Evolutionary conservation across 352 stramenopile genomes (phyloP).

Genomic region (Phytopythium sindhum): DNA sequence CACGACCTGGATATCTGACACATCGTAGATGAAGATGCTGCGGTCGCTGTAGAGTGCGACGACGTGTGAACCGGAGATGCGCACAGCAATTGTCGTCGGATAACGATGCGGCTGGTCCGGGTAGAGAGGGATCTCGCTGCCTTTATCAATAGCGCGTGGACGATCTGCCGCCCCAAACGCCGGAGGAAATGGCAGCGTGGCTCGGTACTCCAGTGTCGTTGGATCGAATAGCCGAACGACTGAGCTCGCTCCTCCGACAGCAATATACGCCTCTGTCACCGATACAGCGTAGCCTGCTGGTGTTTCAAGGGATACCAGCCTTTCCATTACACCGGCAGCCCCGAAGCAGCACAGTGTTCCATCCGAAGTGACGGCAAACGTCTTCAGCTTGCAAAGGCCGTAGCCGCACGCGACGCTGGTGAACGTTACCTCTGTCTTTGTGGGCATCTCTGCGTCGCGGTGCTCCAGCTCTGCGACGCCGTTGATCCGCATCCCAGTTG

Average conservation of each 20-base stretch:
- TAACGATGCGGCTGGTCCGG: constrained; percentile 53
- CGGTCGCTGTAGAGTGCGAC: constrained; percentile 76
- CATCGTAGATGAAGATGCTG: constrained; percentile 78
- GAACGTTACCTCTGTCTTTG: constrained; percentile 65
- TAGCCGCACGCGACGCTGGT: constrained; percentile 63
- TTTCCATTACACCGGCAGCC: constrained; percentile 65
- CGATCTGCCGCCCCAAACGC: constrained; percentile 51
- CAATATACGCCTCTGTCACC: constrained; percentile 71
- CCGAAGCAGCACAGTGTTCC: constrained; percentile 80
- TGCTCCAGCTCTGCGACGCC: constrained; percentile 60
- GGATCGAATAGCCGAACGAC: constrained; percentile 76
- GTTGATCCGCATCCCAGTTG: constrained; percentile 52
- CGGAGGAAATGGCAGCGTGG: constrained; percentile 74
- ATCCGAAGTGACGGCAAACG: constrained; percentile 65
- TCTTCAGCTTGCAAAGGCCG: constrained; percentile 55
- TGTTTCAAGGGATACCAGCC: constrained; percentile 69
- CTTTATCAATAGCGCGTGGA: constrained; percentile 1
- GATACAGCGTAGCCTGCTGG: constrained; percentile 60
- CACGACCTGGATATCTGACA: constrained; percentile 40
- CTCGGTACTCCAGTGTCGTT: constrained; percentile 64
- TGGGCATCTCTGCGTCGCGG: constrained; percentile 48
- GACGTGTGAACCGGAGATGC: constrained; percentile 57
- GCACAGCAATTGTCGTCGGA: constrained; percentile 49
- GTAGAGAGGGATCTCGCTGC: constrained; percentile 27
- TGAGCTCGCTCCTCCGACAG: constrained; percentile 55